Conservation (phyloP, 495 filamentous ascomycete genomes). For the Friedmanniomyces endolithicus region DNA sequence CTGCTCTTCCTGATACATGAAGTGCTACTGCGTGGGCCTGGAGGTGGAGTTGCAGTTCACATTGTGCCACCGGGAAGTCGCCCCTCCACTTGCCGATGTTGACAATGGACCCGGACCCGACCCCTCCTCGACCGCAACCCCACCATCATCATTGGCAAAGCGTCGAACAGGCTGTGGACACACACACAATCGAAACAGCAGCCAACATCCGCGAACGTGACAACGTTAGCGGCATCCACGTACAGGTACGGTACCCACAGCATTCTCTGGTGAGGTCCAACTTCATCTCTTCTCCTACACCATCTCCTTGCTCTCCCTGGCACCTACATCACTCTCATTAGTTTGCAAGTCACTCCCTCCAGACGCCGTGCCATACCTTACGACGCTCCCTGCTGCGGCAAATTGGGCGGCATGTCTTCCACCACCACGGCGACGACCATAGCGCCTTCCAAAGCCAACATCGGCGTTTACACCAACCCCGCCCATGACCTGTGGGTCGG, state of each 20-base stretch:
- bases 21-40: background rate
- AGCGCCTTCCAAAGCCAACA: conserved; percentile 56
- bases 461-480: conserved; percentile 91
- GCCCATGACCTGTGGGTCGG: conserved; percentile 83
- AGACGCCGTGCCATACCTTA: conserved; percentile 5
- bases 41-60: background rate
- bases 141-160: background rate
- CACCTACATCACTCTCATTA: background rate
- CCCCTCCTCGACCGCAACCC: no score
- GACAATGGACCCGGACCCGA: no score
- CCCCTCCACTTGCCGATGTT: background rate
- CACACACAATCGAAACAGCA: background rate
- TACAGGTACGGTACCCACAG: background rate
- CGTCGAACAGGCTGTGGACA: background rate
- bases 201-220: background rate
- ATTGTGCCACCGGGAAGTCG: background rate
- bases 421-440: conserved; percentile 19
- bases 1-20: background rate
- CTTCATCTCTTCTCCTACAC: background rate
- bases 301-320: no score
- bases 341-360: background rate
- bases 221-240: background rate
- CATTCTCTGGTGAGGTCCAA: background rate
- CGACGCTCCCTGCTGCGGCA: conserved; percentile 11
- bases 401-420: conserved; percentile 11